Percentiles rank a stretch among this genome's conserved stretches.
Evolutionary conservation across 1,284 basidiomycete species (phyloP).

Genomic region (Microbotryum silenes-acaulis): DNA sequence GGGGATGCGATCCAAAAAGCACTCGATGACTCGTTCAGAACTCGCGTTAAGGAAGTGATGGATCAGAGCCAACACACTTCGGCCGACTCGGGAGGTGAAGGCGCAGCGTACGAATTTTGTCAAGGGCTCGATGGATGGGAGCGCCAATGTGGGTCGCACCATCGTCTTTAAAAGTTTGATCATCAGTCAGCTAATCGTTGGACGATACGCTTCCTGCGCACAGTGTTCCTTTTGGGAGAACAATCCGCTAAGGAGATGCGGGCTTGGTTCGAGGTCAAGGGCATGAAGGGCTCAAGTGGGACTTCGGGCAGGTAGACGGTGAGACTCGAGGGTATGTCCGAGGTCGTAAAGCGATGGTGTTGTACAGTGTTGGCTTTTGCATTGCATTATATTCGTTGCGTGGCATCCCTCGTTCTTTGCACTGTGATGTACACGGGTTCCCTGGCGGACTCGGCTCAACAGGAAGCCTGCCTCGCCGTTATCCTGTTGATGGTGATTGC

Average conservation of each 20-base stretch:
- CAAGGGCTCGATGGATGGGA: slow-evolving; percentile 37
- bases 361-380: too few relatives aligned
- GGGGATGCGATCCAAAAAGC: slow-evolving; percentile 27
- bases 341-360: too few relatives aligned
- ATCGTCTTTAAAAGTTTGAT: neutral
- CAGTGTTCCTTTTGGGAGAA: slow-evolving; percentile 34
- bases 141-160: slow-evolving; percentile 33
- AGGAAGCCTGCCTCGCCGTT: too few relatives aligned
- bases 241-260: slow-evolving; percentile 31
- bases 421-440: too few relatives aligned
- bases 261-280: slow-evolving; percentile 28
- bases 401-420: too few relatives aligned
- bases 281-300: slow-evolving; percentile 4
- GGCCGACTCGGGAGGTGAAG: slow-evolving; percentile 29
- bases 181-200: neutral
- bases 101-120: slow-evolving; percentile 35
- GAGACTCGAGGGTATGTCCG: too few relatives aligned
- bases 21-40: slow-evolving; percentile 31
- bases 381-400: too few relatives aligned
- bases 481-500: too few relatives aligned
- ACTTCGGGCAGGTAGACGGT: too few relatives aligned
- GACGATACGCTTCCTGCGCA: neutral
- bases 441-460: too few relatives aligned
- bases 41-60: slow-evolving; percentile 35
- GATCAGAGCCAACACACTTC: slow-evolving; percentile 36